phyloP scores from a whole-genome alignment of 768 basidiomycete species.

The Hygrophoropsis aurantiaca region DNA sequence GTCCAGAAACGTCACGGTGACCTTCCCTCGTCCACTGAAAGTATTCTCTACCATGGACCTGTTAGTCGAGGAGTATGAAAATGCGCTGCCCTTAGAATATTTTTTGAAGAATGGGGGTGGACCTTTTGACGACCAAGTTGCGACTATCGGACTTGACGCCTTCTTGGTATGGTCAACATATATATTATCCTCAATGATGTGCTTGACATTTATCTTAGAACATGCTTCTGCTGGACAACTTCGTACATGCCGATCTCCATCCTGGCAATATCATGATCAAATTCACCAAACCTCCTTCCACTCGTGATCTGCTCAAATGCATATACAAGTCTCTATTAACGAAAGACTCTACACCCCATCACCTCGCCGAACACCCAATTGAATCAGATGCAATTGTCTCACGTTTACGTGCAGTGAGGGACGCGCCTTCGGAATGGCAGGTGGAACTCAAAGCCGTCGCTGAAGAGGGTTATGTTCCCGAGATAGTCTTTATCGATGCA shows the following conservation, averaged over 20 bases:
- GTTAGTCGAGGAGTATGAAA: slow-evolving; percentile 90
- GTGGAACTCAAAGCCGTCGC: slow-evolving; percentile 62
- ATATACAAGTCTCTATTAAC: slow-evolving; percentile 57
- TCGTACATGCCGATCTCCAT: slow-evolving; percentile 89
- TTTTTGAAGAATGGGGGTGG: slow-evolving; percentile 92
- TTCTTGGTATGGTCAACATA: slow-evolving; percentile 74
- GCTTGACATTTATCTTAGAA: slow-evolving; percentile 51
- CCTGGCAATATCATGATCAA: slow-evolving; percentile 98
- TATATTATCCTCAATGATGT: neutral
- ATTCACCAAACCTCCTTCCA: slow-evolving; percentile 83
- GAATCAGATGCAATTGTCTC: slow-evolving; percentile 67
- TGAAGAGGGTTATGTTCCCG: slow-evolving; percentile 80
- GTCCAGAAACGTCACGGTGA: slow-evolving; percentile 74
- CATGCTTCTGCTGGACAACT: slow-evolving; percentile 98
- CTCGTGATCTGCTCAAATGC: slow-evolving; percentile 59
- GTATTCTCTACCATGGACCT: slow-evolving; percentile 81
- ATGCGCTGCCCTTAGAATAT: slow-evolving; percentile 84
- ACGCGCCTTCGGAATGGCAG: slow-evolving; percentile 68
- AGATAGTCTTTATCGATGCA: slow-evolving; percentile 95
- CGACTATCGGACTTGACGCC: slow-evolving; percentile 91
- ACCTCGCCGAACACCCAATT: slow-evolving; percentile 24
- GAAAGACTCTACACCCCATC: slow-evolving; percentile 24
- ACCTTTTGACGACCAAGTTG: slow-evolving; percentile 84
- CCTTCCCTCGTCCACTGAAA: slow-evolving; percentile 86
- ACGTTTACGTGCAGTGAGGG: slow-evolving; percentile 58